Evolutionary conservation across 306 rosid species (phyloP), one percentile per base, ranked within the genome.

Genomic region (Lagenaria siceraria): DNA sequence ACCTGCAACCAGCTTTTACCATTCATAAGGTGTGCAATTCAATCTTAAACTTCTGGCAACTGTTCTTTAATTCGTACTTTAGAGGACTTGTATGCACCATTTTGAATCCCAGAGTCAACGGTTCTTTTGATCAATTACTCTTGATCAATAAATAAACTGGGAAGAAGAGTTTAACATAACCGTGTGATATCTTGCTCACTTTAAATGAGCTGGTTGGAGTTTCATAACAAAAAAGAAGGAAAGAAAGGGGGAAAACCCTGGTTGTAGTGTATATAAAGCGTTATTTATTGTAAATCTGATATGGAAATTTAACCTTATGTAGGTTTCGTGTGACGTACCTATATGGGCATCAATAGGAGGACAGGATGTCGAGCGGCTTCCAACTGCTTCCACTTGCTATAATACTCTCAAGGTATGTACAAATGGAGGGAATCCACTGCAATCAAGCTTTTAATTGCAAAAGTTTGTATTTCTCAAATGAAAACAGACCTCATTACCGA

Each of bases 331-430:
- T 33, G 94, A 89, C 83, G 91, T 87, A 38, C 97, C 97, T 54
- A 87, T 95, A 69, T 92, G 97, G 97, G 97, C 97, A 22, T 81
- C 97, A 74, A 80, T 95, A 69, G 96, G 93, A 66, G 99, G 99
- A 78, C 93, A 92, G 79, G 99, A 95, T 83, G 97, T 92, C n/a
- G 96, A 95, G 36, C 87, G 99, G 76, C 99, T 95, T 82, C 99
- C 99, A 63, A 92, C 99, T 74, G 99, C 97, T 80, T 95, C 99
- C 48, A 95, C 99, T 56, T 95, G 99, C 88, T 95, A 95, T 80
- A 95, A 95, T 84, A 90, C 97, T 66, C 93, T 95, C 73, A 92
- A 95, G 97, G 99, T 95, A 89, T 52, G 12, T 22, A 42, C n/a
- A 43, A 70, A 22, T 15, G 56, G 33, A 43, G 59, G 46, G 4